These are phyloP conservation scores for Aspergillus indologenus DNA, from an alignment of 495 filamentous ascomycete species.

Conservation along the genomic window DNA sequence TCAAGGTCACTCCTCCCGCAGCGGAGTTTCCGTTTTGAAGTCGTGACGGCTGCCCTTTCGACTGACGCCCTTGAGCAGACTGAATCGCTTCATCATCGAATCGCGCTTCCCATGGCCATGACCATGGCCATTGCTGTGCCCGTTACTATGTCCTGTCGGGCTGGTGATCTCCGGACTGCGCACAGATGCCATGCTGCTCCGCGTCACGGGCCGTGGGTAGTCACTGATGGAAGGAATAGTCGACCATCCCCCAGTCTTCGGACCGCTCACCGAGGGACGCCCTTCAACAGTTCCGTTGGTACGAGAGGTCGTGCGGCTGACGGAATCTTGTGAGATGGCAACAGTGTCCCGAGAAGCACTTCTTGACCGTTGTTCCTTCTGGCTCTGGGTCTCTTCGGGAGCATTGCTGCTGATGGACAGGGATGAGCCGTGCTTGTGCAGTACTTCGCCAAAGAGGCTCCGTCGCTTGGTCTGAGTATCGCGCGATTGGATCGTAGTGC, in stretches of 20 bases:
- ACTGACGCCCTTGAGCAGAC: slow-evolving; percentile 44
- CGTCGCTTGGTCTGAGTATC: slow-evolving; percentile 40
- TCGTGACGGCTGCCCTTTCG: slow-evolving; percentile 46
- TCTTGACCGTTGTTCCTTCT: slow-evolving; percentile 31
- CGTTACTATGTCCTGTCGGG: slow-evolving; percentile 8
- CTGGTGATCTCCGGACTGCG: slow-evolving; percentile 20
- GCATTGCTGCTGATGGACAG: slow-evolving; percentile 28
- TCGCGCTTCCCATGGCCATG: slow-evolving; percentile 32
- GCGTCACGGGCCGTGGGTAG: slow-evolving; percentile 37
- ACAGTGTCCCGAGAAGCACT: slow-evolving; percentile 32
- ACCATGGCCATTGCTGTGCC: slow-evolving; percentile 17
- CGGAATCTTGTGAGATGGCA: slow-evolving; percentile 33
- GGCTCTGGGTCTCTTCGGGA: slow-evolving; percentile 24
- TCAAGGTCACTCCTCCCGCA: slow-evolving; percentile 35
- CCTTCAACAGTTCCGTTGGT: slow-evolving; percentile 26
- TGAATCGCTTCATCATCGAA: slow-evolving; percentile 48
- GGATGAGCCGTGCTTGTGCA: slow-evolving; percentile 36
- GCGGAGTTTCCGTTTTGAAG: slow-evolving; percentile 31
- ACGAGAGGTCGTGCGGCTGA: slow-evolving; percentile 33
- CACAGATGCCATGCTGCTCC: slow-evolving; percentile 26
- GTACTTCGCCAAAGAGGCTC: slow-evolving; percentile 42
- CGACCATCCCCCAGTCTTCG: slow-evolving; percentile 36
- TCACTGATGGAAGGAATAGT: slow-evolving; percentile 39
- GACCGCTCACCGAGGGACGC: slow-evolving; percentile 22
- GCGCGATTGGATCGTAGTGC: slow-evolving; percentile 38